Evolutionary conservation across 2,329 filamentous ascomycete genomes (phyloP).

Genomic region (Atkinsonella hypoxylon): DNA sequence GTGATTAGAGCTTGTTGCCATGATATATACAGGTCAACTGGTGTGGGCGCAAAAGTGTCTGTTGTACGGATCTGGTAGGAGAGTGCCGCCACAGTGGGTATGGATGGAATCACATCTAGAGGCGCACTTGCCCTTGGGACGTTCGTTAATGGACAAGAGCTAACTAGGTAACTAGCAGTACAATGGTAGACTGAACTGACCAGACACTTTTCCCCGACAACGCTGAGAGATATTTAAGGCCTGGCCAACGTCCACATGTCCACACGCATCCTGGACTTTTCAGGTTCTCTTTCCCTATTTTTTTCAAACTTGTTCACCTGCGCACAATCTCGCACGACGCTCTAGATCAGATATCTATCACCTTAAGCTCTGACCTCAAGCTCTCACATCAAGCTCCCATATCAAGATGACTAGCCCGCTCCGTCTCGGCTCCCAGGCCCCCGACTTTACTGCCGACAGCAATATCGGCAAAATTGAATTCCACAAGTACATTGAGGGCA

Average conservation of each 20-base stretch:
- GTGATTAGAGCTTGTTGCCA: not conserved
- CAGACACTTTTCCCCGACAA: too few species aligned
- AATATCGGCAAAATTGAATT: slow-evolving; percentile 70
- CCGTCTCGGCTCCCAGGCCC: slow-evolving; percentile 55
- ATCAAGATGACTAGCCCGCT: slow-evolving; percentile 29
- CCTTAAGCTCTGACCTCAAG: too few species aligned
- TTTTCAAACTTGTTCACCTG: not conserved
- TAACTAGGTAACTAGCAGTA: too few species aligned
- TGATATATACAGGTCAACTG: not conserved
- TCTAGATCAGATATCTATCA: not conserved
- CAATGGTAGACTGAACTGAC: too few species aligned
- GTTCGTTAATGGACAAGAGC: too few species aligned
- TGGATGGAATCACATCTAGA: not conserved
- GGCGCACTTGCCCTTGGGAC: too few species aligned
- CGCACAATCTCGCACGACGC: too few species aligned
- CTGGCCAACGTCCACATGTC: not conserved
- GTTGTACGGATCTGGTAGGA: too few species aligned
- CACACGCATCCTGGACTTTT: not conserved
- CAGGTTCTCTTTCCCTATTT: not conserved
- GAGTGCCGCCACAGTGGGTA: not conserved
- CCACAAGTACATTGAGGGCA: slow-evolving; percentile 68
- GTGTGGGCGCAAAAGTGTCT: too few species aligned
- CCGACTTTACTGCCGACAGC: slow-evolving; percentile 76
- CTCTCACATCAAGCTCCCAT: too few species aligned
- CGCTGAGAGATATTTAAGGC: not conserved